phyloP scores from a whole-genome alignment of 2,329 filamentous ascomycete genomes.

The Aspergillus calidoustus region DNA sequence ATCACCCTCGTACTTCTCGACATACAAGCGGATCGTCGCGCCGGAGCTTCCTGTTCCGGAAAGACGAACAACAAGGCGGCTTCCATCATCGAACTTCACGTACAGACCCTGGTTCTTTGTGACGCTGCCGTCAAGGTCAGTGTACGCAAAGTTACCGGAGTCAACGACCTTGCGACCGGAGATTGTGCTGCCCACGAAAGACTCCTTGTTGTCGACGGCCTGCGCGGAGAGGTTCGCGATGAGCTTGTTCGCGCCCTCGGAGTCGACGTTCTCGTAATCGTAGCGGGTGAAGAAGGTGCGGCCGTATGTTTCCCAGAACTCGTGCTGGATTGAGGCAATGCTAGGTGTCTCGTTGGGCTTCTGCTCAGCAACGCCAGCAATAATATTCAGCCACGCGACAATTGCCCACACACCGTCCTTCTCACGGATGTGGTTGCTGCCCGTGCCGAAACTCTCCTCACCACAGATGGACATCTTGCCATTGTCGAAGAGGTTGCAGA shows the following conservation, averaged over 20 bases:
- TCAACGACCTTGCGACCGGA: constrained; percentile 82
- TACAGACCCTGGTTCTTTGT: constrained; percentile 96
- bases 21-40: constrained; percentile 94
- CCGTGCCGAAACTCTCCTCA: constrained; percentile 97
- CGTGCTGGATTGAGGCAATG: constrained; percentile 93
- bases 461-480: constrained; percentile 98
- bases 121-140: constrained; percentile 95
- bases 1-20: constrained; percentile 92
- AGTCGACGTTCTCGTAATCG: constrained; percentile 95
- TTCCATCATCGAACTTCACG: constrained; percentile 91
- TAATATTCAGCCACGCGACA: constrained; percentile 98
- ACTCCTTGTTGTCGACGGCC: constrained; percentile 71
- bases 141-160: constrained; percentile 97
- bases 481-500: constrained; percentile 92
- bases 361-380: constrained; percentile 87
- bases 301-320: constrained; percentile 96
- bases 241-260: constrained; percentile 87
- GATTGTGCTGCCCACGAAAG: constrained; percentile 84
- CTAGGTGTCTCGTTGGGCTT: constrained; percentile 80
- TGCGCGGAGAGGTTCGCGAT: constrained; percentile 79
- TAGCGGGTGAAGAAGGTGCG: constrained; percentile 99
- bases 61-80: constrained; percentile 90
- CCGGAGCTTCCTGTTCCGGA: constrained; percentile 95
- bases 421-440: constrained; percentile 97
- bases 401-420: constrained; percentile 99